Base-by-base conservation (phyloP, 2,329 filamentous ascomycete genomes). In the Trichoderma arundinaceum region DNA sequence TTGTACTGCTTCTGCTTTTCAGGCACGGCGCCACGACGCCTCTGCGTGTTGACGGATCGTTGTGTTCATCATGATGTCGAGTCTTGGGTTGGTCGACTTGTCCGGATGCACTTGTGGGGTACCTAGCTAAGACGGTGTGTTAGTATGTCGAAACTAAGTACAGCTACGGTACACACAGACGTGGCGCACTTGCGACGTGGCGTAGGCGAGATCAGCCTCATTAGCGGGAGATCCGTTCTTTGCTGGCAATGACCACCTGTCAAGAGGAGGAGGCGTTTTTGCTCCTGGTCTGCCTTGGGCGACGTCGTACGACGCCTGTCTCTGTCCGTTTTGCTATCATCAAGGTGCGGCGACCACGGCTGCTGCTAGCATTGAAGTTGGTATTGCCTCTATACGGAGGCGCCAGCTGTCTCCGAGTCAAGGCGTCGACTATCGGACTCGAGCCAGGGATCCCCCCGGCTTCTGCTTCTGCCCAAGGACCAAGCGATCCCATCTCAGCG, bases 151-250 rank as follows among this genome's bases (percentile, higher is more conserved):
- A 28, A 28, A 1, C n/a, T 12, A 35, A 32, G 56, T 59, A 48
- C 17, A n/a, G 32, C 5, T 19, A 22, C 0, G 28, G 56, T 59
- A 39, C 51, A 17, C 15, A 22, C 33, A 48, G 52, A 64, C 52
- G 61, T 64, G 61, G 61, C 51, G 51, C 54, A 19, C 52, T 57
- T 33, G 61, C 61, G 61, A 64, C 61, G 61, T 64, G 61, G 61
- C 61, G 39, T 15, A 49, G 52, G 32, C 32, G 35, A 32, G 32
- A 54, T 48, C 61, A 64, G 52, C 61, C 61, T 56, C 51, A 13
- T 28, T 53, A 22, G 59, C 49, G 58, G 58, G 22, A 62, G 38
- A 52, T 51, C n/a, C 15, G 54, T 17, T n/a, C 17, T 19, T 62
- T 17, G 48, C 46, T 62, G 59, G 59, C 59, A 62, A 8, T 44